These are phyloP conservation scores for Millerozyma acaciae DNA, from an alignment of 805 yeast genomes.

Conservation along the genomic window DNA sequence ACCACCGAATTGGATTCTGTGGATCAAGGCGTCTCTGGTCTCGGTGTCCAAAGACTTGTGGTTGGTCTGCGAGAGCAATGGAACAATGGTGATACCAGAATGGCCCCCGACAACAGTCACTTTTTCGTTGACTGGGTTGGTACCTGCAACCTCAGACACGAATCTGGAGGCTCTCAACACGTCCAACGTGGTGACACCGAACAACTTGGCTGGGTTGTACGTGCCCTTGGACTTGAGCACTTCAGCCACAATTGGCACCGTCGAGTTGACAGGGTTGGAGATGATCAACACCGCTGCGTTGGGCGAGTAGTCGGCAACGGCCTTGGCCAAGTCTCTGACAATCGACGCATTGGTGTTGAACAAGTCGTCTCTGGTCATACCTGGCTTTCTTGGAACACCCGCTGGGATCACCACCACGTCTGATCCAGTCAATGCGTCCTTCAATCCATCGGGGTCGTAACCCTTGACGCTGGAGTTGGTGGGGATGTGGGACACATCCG, in stretches of 20 bases:
- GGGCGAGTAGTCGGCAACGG: conserved; percentile 78
- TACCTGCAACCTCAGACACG: conserved; percentile 60
- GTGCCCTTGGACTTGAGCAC: conserved; percentile 81
- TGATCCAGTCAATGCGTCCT: conserved; percentile 68
- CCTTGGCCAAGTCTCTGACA: conserved; percentile 87
- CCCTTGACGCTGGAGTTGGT: conserved; percentile 88
- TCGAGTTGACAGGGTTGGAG: conserved; percentile 95
- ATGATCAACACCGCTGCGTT: conserved; percentile 78
- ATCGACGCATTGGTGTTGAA: conserved; percentile 95
- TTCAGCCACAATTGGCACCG: conserved; percentile 95
- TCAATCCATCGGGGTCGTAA: conserved; percentile 75
- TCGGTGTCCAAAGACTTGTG: conserved; percentile 50
- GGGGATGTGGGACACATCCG: conserved; percentile 92
- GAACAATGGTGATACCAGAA: conserved; percentile 95
- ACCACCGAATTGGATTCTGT: conserved; percentile 95
- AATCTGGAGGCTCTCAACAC: conserved; percentile 86
- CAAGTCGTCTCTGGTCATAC: conserved; percentile 97
- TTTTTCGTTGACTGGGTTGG: conserved; percentile 73
- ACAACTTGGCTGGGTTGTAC: conserved; percentile 86
- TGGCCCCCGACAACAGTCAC: conserved; percentile 96
- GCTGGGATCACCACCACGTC: conserved; percentile 93
- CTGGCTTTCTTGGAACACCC: conserved; percentile 98
- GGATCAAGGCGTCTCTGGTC: conserved; percentile 51
- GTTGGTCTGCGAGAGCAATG: conserved; percentile 80
- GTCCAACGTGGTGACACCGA: conserved; percentile 96